phyloP scores from a whole-genome alignment of 495 filamentous ascomycete species.

The Penicillium herquei region DNA sequence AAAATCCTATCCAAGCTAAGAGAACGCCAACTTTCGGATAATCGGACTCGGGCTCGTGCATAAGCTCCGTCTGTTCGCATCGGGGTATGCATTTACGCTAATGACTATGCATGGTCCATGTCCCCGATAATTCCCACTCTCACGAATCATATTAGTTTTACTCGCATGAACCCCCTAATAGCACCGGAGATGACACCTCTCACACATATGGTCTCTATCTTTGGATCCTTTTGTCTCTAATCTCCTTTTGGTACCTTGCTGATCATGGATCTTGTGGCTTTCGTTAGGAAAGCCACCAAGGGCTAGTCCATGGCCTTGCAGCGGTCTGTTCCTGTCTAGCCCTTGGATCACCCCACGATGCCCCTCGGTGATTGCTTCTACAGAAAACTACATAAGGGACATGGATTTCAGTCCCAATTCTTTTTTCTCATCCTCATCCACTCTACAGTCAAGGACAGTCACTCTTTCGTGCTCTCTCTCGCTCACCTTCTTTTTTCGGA shows the following conservation, averaged over 20 bases:
- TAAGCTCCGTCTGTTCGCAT: slow-evolving; percentile 15
- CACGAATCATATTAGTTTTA: slow-evolving; percentile 4
- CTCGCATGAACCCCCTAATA: background rate
- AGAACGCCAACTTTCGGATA: slow-evolving; percentile 13
- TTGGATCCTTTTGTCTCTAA: slow-evolving; percentile 7
- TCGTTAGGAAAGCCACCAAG: slow-evolving; percentile 18
- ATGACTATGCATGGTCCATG: slow-evolving; percentile 2
- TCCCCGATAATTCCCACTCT: background rate
- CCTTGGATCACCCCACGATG: slow-evolving; percentile 20
- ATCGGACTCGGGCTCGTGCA: slow-evolving; percentile 19
- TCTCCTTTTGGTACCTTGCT: slow-evolving; percentile 21
- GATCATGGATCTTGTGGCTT: slow-evolving; percentile 25
- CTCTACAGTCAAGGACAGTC: slow-evolving; percentile 24
- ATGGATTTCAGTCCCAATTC: slow-evolving; percentile 8
- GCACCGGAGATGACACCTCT: slow-evolving; percentile 8
- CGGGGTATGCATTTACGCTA: slow-evolving; percentile 3
- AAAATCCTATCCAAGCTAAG: slow-evolving; percentile 1
- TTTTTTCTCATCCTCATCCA: slow-evolving; percentile 18
- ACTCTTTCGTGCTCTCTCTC: slow-evolving; percentile 18
- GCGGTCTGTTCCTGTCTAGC: slow-evolving; percentile 18
- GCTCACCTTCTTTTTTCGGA: slow-evolving; percentile 11
- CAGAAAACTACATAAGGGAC: slow-evolving; percentile 30
- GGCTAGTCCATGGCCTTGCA: slow-evolving; percentile 28
- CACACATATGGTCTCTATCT: slow-evolving; percentile 5
- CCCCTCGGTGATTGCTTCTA: slow-evolving; percentile 6